phyloP scores from a whole-genome alignment of 2,329 filamentous ascomycete genomes.

The Colletotrichum tanaceti region DNA sequence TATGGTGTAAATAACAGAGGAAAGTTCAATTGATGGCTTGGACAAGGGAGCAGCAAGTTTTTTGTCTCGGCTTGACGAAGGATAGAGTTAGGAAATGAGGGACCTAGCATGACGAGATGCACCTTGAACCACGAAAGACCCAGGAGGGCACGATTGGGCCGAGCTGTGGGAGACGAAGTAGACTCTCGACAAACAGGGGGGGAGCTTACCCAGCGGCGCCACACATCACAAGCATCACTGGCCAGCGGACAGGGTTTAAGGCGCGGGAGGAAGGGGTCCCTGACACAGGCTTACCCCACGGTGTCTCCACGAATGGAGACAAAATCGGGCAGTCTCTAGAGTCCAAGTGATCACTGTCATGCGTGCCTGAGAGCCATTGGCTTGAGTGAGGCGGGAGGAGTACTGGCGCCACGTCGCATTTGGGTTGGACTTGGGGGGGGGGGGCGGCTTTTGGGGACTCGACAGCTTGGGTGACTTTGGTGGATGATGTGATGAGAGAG shows the following conservation, averaged over 20 bases:
- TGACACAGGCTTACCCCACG: conserved; percentile 41
- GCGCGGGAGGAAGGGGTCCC: conserved; percentile 37
- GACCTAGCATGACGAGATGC: conserved; percentile 30
- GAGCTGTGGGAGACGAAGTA: conserved; percentile 31
- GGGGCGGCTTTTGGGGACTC: conserved; percentile 22
- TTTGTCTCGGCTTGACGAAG: conserved; percentile 30
- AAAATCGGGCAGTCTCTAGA: conserved; percentile 29
- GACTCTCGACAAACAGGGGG: conserved; percentile 32
- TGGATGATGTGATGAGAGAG: conserved; percentile 21
- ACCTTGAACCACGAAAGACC: conserved; percentile 20
- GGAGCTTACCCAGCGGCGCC: conserved; percentile 32
- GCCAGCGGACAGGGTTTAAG: conserved; percentile 30
- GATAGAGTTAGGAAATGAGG: conserved; percentile 33
- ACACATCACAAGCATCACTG: conserved; percentile 40
- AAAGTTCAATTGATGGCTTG: conserved; percentile 23
- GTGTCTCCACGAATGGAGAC: conserved; percentile 34
- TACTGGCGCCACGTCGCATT: conserved; percentile 43
- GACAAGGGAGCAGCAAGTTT: conserved; percentile 32
- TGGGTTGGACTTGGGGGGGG: conserved; percentile 32
- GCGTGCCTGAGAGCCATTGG: conserved; percentile 39
- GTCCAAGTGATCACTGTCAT: conserved; percentile 41
- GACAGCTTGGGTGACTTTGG: conserved; percentile 15
- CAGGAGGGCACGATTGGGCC: conserved; percentile 26
- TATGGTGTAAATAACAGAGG: conserved; percentile 32
- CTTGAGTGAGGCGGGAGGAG: conserved; percentile 34